Evolutionary conservation across 140 eudicot genomes (phyloP).

Genomic region (Oenanthe javanica): DNA sequence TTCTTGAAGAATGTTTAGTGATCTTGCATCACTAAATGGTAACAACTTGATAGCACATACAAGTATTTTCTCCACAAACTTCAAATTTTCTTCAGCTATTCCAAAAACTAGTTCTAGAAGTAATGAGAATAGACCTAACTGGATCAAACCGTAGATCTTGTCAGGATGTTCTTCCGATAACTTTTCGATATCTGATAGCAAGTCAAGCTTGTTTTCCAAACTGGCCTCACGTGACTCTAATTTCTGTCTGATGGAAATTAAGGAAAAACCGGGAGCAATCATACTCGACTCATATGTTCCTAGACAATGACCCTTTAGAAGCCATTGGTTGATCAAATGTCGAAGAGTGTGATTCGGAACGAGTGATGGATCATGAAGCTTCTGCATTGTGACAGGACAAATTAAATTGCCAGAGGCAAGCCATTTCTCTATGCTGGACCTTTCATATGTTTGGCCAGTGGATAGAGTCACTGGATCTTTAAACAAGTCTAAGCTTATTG

Average conservation of each 20-base stretch:
- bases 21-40: constrained; percentile 20
- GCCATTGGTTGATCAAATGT: constrained; percentile 15
- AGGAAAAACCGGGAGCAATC: constrained; percentile 4
- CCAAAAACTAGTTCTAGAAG: constrained; percentile 19
- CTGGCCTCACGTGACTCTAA: constrained; percentile 20
- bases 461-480: constrained; percentile 26
- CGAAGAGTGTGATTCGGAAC: constrained; percentile 24
- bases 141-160: constrained; percentile 18
- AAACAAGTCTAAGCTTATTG: constrained; percentile 25
- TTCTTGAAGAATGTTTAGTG: constrained; percentile 23
- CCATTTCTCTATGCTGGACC: constrained; percentile 23
- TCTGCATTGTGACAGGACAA: constrained; percentile 30
- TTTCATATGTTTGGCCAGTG: constrained; percentile 31
- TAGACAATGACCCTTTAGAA: constrained; percentile 1
- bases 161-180: constrained; percentile 15
- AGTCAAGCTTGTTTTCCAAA: constrained; percentile 19
- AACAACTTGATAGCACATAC: constrained; percentile 25
- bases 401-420: constrained; percentile 15
- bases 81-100: background rate
- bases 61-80: constrained; percentile 23
- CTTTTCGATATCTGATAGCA: constrained; percentile 12
- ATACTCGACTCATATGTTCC: background rate
- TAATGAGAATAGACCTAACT: constrained; percentile 17
- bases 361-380: constrained; percentile 17
- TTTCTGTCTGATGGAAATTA: constrained; percentile 14